Percentiles rank a stretch among this genome's conserved stretches.
Conservation (phyloP, 306 rosid genomes). For the Hippophae gyantsensis region DNA sequence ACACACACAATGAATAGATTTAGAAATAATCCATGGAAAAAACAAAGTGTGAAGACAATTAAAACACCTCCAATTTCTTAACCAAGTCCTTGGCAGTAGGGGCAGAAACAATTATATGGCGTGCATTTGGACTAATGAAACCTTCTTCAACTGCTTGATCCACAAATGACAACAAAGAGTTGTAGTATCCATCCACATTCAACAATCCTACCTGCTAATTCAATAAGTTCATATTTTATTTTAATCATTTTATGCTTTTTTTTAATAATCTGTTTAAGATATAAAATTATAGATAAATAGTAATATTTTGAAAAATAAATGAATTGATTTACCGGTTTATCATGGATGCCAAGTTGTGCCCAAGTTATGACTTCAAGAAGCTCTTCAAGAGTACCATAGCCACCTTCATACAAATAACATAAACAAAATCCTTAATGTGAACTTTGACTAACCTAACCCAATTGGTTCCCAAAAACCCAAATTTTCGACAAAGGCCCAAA, state of each 20-base stretch:
- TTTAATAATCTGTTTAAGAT: background rate
- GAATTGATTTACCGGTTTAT: slow-evolving; percentile 58
- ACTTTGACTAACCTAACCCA: background rate
- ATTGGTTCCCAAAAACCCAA: background rate
- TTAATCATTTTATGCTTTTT: background rate
- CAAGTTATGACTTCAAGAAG: slow-evolving; percentile 95
- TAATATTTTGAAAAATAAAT: too few species aligned
- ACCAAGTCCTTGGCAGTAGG: slow-evolving; percentile 79
- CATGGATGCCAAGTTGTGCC: slow-evolving; percentile 99
- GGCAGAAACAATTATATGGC: slow-evolving; percentile 85
- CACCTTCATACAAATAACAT: slow-evolving; percentile 44
- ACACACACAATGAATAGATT: too few species aligned
- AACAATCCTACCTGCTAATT: slow-evolving; percentile 73
- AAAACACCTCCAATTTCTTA: slow-evolving; percentile 73
- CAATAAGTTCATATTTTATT: background rate
- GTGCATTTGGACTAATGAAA: slow-evolving; percentile 74
- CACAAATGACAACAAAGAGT: slow-evolving; percentile 70
- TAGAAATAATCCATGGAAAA: background rate
- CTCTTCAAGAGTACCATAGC: slow-evolving; percentile 97
- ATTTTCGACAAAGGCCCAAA: background rate
- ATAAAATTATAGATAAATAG: background rate
- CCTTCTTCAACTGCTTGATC: slow-evolving; percentile 98
- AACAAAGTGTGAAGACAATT: background rate
- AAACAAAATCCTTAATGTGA: background rate
- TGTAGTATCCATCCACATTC: slow-evolving; percentile 95